Evolutionary conservation across 371 early-diverging fungal genomes (phyloP).

Genomic region (Rhizopus sp.): DNA sequence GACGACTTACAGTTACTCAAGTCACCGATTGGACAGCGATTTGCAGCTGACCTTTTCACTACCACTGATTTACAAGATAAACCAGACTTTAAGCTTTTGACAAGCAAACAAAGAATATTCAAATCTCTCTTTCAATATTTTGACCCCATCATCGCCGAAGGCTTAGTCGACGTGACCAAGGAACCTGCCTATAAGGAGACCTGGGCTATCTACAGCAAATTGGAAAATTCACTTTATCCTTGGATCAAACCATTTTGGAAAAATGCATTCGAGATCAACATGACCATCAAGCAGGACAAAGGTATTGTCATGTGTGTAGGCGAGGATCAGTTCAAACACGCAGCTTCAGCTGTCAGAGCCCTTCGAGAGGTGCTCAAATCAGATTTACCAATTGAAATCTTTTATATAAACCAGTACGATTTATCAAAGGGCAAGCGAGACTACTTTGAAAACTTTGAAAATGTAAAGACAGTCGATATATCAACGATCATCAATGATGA

Average conservation of each 20-base stretch:
- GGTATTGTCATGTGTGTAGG: slow-evolving; percentile 77
- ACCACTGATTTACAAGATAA: slow-evolving; percentile 16
- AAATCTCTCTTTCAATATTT: slow-evolving; percentile 36
- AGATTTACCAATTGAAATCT: slow-evolving; percentile 72
- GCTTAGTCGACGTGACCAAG: slow-evolving; percentile 13
- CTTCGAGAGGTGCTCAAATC: slow-evolving; percentile 59
- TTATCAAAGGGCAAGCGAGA: slow-evolving; percentile 38
- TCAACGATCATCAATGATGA: slow-evolving; percentile 48
- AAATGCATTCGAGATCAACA: slow-evolving; percentile 32
- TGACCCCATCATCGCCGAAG: slow-evolving; percentile 32
- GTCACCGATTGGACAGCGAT: slow-evolving; percentile 27
- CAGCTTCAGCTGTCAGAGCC: slow-evolving; percentile 54
- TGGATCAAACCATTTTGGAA: slow-evolving; percentile 34
- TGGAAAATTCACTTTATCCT: slow-evolving; percentile 29
- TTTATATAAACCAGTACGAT: slow-evolving; percentile 63
- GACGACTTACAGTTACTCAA: slow-evolving; percentile 19
- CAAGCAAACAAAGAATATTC: slow-evolving; percentile 28
- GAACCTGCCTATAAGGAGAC: slow-evolving; percentile 18
- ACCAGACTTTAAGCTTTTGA: slow-evolving; percentile 29
- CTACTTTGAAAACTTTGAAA: slow-evolving; percentile 39
- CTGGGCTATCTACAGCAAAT: slow-evolving; percentile 25
- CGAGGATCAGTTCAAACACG: slow-evolving; percentile 61
- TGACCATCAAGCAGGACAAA: slow-evolving; percentile 23
- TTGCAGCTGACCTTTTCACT: slow-evolving; percentile 24
- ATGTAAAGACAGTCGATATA: slow-evolving; percentile 55